A percentile compares a stretch with the other conserved stretches of the same genome.
phyloP scores from a whole-genome alignment of 768 basidiomycete genomes.

The Filobasidium wieringae region DNA sequence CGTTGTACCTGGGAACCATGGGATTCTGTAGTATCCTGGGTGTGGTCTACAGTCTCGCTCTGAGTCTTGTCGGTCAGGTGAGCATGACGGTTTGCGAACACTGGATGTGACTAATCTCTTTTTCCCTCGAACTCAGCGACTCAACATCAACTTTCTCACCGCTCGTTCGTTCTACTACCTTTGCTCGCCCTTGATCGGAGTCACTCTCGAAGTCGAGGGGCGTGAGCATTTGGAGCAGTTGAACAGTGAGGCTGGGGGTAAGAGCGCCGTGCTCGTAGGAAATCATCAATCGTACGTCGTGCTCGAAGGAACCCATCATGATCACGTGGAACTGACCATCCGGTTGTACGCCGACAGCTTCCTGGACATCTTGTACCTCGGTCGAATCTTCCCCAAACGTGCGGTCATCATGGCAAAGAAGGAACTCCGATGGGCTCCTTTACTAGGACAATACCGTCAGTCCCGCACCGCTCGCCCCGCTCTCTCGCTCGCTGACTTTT shows the following conservation, averaged over 20 bases:
- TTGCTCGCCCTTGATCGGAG: slow-evolving; percentile 52
- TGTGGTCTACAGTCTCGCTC: slow-evolving; percentile 51
- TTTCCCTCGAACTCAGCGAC: slow-evolving; percentile 38
- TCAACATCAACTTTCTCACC: slow-evolving; percentile 71
- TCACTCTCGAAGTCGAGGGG: slow-evolving; percentile 69
- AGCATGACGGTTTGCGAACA: slow-evolving; percentile 3
- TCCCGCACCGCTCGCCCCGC: not conserved
- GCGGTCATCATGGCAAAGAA: slow-evolving; percentile 88
- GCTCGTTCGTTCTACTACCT: slow-evolving; percentile 70
- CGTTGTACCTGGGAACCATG: slow-evolving; percentile 61
- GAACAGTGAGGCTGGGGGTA: slow-evolving; percentile 14
- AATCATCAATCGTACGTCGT: slow-evolving; percentile 65
- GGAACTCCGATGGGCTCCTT: slow-evolving; percentile 67
- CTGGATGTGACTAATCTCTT: not conserved
- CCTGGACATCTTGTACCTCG: slow-evolving; percentile 55
- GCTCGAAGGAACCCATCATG: not conserved
- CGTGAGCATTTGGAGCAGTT: slow-evolving; percentile 57
- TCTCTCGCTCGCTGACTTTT: not conserved
- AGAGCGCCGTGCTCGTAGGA: slow-evolving; percentile 55
- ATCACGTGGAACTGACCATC: no score
- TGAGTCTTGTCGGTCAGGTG: slow-evolving; percentile 49
- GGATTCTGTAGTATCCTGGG: slow-evolving; percentile 62
- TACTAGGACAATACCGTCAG: slow-evolving; percentile 66
- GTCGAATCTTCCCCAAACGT: slow-evolving; percentile 69
- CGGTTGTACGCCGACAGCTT: slow-evolving; percentile 22